phyloP scores from a whole-genome alignment of 805 yeast genomes.

The Ogataea trehaloabstinens region DNA sequence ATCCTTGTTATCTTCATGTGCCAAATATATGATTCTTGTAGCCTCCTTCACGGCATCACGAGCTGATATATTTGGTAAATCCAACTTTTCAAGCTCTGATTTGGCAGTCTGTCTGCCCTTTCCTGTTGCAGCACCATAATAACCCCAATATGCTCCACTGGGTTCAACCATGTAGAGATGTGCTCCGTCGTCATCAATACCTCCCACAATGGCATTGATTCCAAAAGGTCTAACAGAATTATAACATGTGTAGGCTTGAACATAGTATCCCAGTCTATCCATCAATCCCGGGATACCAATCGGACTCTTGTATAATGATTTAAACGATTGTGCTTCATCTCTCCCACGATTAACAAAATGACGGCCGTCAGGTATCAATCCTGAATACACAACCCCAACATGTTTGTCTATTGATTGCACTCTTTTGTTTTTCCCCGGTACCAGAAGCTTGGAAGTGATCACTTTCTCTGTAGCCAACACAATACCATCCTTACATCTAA shows the following conservation, averaged over 20 bases:
- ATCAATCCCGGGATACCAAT: slow-evolving; percentile 79
- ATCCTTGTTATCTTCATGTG: slow-evolving; percentile 97
- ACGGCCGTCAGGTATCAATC: slow-evolving; percentile 94
- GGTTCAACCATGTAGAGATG: slow-evolving; percentile 97
- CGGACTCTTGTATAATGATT: slow-evolving; percentile 69
- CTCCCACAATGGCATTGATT: slow-evolving; percentile 87
- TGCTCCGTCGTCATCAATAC: slow-evolving; percentile 79
- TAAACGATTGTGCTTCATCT: slow-evolving; percentile 82
- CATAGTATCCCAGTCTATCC: slow-evolving; percentile 85
- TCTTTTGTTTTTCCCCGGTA: slow-evolving; percentile 83
- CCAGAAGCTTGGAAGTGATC: slow-evolving; percentile 80
- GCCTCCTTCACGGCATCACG: slow-evolving; percentile 90
- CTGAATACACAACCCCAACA: slow-evolving; percentile 92
- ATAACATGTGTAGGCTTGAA: slow-evolving; percentile 93
- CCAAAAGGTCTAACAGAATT: slow-evolving; percentile 99
- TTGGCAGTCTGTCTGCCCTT: slow-evolving; percentile 98
- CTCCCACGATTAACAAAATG: slow-evolving; percentile 89
- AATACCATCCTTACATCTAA: slow-evolving; percentile 88
- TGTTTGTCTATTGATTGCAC: slow-evolving; percentile 93
- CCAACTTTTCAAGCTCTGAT: slow-evolving; percentile 90
- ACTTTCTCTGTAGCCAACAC: slow-evolving; percentile 98
- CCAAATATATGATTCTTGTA: slow-evolving; percentile 86
- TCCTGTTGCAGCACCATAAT: slow-evolving; percentile 95
- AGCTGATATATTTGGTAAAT: slow-evolving; percentile 64
- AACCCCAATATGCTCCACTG: slow-evolving; percentile 97